Percentiles rank a stretch among this genome's conserved stretches.
Conservation (phyloP, 805 yeast species). For the Candida easanensis region DNA sequence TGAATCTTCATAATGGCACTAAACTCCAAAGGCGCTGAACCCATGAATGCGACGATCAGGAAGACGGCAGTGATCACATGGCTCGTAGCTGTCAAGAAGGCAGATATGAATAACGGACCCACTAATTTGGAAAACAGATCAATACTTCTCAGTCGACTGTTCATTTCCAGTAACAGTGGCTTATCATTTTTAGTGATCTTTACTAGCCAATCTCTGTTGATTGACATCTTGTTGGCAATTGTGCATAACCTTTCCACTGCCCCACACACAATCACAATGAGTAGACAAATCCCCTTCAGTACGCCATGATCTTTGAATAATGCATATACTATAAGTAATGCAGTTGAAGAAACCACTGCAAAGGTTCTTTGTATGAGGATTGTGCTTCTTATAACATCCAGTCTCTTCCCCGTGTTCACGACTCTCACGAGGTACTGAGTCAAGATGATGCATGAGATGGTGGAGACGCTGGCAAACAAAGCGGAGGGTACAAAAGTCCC, state of each 20-base stretch:
- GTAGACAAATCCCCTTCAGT: conserved; percentile 12
- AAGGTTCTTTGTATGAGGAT: conserved; percentile 27
- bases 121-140: conserved; percentile 36
- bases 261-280: conserved; percentile 29
- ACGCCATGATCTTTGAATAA: conserved; percentile 10
- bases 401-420: not conserved
- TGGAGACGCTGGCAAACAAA: not conserved
- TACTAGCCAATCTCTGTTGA: conserved; percentile 41
- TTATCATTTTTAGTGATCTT: conserved; percentile 31
- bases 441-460: not conserved
- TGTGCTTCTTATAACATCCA: conserved; percentile 30
- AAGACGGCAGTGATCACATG: conserved; percentile 27
- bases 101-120: conserved; percentile 37
- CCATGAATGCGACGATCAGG: conserved; percentile 28
- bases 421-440: not conserved
- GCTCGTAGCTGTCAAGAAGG: conserved; percentile 27
- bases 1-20: conserved; percentile 33
- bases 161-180: conserved; percentile 26
- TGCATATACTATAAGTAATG: conserved; percentile 12
- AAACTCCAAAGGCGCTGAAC: conserved; percentile 33
- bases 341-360: conserved; percentile 16
- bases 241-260: conserved; percentile 34
- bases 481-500: not conserved
- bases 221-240: conserved; percentile 35
- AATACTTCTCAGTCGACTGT: conserved; percentile 36